Evolutionary conservation across 495 filamentous ascomycete species (phyloP).

Genomic region (Diplogelasinospora grovesii): DNA sequence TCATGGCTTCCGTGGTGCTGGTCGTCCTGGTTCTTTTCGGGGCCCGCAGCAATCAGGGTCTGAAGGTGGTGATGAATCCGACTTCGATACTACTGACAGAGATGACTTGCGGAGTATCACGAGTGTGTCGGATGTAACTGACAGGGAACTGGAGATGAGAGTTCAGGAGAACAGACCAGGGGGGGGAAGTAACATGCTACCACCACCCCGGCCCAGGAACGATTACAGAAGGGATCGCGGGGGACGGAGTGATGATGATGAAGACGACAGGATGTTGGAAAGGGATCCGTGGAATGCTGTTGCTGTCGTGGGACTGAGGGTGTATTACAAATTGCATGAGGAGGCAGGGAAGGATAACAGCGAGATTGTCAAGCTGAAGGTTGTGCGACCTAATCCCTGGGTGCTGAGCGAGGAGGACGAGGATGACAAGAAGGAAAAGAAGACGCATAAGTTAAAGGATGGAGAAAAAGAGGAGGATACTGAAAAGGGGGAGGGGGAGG

Average conservation of each 20-base stretch:
- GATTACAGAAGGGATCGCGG: too few species aligned
- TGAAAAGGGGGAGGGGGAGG: not conserved
- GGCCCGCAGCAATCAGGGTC: too few species aligned
- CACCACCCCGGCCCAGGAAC: not conserved
- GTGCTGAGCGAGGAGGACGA: slow-evolving; percentile 18
- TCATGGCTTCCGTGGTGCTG: too few species aligned
- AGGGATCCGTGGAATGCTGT: slow-evolving; percentile 80
- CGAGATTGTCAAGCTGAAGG: slow-evolving; percentile 37
- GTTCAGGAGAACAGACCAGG: slow-evolving; percentile 4
- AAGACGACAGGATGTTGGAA: slow-evolving; percentile 38
- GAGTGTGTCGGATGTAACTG: slow-evolving; percentile 31
- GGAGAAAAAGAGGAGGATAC: not conserved
- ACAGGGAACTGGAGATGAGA: slow-evolving; percentile 27
- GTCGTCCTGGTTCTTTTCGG: too few species aligned
- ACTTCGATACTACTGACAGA: slow-evolving; percentile 4
- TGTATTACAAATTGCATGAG: slow-evolving; percentile 59
- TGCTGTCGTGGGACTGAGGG: slow-evolving; percentile 67
- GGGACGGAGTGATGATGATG: too few species aligned
- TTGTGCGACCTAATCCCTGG: slow-evolving; percentile 32
- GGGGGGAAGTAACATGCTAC: not conserved
- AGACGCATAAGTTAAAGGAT: slow-evolving; percentile 2
- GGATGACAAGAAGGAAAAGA: slow-evolving; percentile 9
- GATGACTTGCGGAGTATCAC: slow-evolving; percentile 27
- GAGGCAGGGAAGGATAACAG: slow-evolving; percentile 38
- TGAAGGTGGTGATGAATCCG: too few species aligned